A percentile compares a stretch with the other conserved stretches of the same genome.
phyloP scores from a whole-genome alignment of 75 land plant species.

The Chamaecyparis obtusa region DNA sequence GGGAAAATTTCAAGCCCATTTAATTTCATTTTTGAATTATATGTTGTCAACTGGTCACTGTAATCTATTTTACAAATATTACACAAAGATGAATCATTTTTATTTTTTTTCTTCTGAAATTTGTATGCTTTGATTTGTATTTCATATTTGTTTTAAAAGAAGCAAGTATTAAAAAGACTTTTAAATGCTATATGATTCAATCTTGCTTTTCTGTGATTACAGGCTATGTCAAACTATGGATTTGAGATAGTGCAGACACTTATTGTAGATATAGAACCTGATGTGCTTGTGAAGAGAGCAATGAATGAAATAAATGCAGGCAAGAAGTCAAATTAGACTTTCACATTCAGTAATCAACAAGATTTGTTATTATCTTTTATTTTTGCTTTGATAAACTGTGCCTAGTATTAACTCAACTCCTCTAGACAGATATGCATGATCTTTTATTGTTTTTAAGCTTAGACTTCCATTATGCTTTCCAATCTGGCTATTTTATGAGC shows the following conservation, averaged over 20 bases:
- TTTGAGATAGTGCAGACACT: slow-evolving; percentile 69
- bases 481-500: too few species aligned
- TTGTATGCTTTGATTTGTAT: background rate
- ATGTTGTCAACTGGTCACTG: background rate
- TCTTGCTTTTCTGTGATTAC: background rate
- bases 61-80: background rate
- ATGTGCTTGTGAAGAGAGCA: slow-evolving; percentile 43
- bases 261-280: slow-evolving; percentile 58
- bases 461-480: too few species aligned
- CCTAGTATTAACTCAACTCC: background rate
- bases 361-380: too few species aligned
- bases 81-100: background rate
- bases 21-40: background rate
- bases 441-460: too few species aligned
- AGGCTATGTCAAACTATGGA: slow-evolving; percentile 61
- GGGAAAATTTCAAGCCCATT: background rate
- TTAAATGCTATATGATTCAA: background rate
- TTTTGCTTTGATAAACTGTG: too few species aligned
- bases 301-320: slow-evolving; percentile 83
- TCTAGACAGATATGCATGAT: background rate
- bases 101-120: background rate
- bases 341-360: background rate
- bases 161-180: background rate
- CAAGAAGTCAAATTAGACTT: slow-evolving; percentile 11
- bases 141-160: background rate